Evolutionary conservation across 495 filamentous ascomycete genomes (phyloP).

Genomic region (Haplographium delicatum): DNA sequence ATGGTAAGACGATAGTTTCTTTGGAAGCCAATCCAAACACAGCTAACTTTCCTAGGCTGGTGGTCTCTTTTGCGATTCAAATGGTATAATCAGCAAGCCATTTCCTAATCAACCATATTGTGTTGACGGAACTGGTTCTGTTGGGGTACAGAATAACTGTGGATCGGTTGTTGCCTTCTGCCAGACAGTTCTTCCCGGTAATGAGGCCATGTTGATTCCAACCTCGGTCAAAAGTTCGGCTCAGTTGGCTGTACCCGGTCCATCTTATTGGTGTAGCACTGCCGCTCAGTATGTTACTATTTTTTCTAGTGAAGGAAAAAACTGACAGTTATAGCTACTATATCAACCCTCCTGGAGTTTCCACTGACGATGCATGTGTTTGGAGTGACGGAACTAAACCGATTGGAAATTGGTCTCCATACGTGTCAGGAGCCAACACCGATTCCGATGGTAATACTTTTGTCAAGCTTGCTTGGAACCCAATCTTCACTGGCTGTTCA

Average conservation of each 20-base stretch:
- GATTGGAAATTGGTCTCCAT: constrained; percentile 76
- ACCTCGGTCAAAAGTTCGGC: constrained; percentile 52
- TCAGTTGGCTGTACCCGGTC: constrained; percentile 65
- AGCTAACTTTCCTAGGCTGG: constrained; percentile 55
- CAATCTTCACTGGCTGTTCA: constrained; percentile 58
- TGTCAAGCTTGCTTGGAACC: constrained; percentile 77
- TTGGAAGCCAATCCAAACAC: not conserved
- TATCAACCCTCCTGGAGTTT: constrained; percentile 69
- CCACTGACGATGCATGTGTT: constrained; percentile 54
- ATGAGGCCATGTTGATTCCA: constrained; percentile 84
- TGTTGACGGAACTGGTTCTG: constrained; percentile 60
- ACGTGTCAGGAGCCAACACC: constrained; percentile 73
- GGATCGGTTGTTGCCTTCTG: constrained; percentile 64
- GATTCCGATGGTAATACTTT: constrained; percentile 59
- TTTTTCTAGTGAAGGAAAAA: constrained; percentile 13
- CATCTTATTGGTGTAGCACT: constrained; percentile 65
- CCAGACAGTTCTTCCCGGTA: constrained; percentile 80
- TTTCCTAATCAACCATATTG: constrained; percentile 68
- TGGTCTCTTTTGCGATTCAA: constrained; percentile 66
- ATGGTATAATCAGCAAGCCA: constrained; percentile 64
- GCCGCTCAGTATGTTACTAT: constrained; percentile 60
- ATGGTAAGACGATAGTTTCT: constrained; percentile 53
- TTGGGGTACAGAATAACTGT: constrained; percentile 59
- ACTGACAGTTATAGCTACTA: constrained; percentile 53
- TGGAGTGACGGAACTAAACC: constrained; percentile 65